These are phyloP conservation scores for Boletus subcaerulescens DNA, from an alignment of 768 basidiomycete genomes.

Conservation along the genomic window DNA sequence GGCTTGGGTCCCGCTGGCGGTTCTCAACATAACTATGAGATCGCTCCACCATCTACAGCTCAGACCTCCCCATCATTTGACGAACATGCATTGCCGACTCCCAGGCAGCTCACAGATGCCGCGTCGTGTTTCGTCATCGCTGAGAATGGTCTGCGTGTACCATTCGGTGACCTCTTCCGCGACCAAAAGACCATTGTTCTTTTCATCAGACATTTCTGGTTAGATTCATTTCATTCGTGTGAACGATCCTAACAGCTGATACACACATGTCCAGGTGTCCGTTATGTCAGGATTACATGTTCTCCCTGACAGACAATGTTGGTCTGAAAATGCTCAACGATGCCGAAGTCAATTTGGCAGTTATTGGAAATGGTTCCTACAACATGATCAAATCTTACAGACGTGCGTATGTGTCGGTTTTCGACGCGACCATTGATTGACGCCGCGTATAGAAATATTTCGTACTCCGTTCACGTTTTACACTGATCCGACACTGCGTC, in stretches of 20 bases:
- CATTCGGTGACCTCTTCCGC: conserved; percentile 66
- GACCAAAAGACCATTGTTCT: conserved; percentile 64
- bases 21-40: conserved; percentile 3
- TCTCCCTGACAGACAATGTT: conserved; percentile 53
- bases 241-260: conserved; percentile 2
- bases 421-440: neutral
- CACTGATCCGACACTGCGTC: conserved; percentile 66
- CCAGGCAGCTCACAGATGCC: conserved; percentile 56
- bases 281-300: conserved; percentile 84
- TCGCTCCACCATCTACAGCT: conserved; percentile 16
- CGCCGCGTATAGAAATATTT: conserved; percentile 54
- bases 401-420: conserved; percentile 36
- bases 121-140: conserved; percentile 61
- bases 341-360: conserved; percentile 56
- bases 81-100: conserved; percentile 51
- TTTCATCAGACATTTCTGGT: conserved; percentile 89
- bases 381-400: conserved; percentile 75
- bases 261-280: conserved; percentile 53
- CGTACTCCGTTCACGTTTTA: conserved; percentile 70
- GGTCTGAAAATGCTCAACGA: conserved; percentile 44
- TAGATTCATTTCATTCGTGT: conserved; percentile 8
- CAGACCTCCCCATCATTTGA: conserved; percentile 27
- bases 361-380: conserved; percentile 78
- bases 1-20: neutral
- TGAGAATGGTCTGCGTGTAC: conserved; percentile 61